phyloP scores from a whole-genome alignment of 2,329 filamentous ascomycete genomes.

The Calonectria hawksworthii region DNA sequence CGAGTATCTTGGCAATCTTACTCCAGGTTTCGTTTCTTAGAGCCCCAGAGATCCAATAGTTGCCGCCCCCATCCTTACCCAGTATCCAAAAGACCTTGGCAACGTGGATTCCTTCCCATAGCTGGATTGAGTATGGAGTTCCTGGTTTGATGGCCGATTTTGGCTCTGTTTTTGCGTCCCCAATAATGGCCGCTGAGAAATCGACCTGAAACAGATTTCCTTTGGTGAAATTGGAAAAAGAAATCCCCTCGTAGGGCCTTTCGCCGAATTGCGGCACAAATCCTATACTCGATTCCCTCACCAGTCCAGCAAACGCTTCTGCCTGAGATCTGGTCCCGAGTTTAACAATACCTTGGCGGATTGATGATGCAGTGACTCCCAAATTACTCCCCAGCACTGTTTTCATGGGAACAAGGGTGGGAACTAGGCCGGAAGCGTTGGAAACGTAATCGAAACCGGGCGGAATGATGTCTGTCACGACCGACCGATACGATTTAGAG shows the following conservation, averaged over 20 bases:
- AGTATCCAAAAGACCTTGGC: constrained; percentile 13
- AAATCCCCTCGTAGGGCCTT: not conserved
- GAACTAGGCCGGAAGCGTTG: not conserved
- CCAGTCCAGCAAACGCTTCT: not conserved
- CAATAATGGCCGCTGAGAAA: not conserved
- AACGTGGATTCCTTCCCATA: constrained; percentile 1
- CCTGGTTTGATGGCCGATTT: not conserved
- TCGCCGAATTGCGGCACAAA: not conserved
- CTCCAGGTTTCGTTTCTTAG: constrained; percentile 9
- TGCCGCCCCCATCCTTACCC: constrained; percentile 8
- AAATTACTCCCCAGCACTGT: not conserved
- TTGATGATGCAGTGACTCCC: not conserved
- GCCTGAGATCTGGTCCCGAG: not conserved
- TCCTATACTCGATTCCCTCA: not conserved
- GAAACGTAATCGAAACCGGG: not conserved
- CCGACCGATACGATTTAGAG: constrained; percentile 4
- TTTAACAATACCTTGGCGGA: not conserved
- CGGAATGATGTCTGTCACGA: not conserved
- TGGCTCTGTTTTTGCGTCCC: not conserved
- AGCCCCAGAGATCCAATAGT: constrained; percentile 20
- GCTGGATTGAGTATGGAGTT: not conserved
- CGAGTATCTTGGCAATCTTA: not conserved
- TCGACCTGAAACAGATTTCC: not conserved
- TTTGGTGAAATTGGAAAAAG: not conserved
- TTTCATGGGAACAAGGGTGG: not conserved